These are phyloP conservation scores for Citrus hindsii DNA, from an alignment of 345 rosid species.

Conservation along the genomic window DNA sequence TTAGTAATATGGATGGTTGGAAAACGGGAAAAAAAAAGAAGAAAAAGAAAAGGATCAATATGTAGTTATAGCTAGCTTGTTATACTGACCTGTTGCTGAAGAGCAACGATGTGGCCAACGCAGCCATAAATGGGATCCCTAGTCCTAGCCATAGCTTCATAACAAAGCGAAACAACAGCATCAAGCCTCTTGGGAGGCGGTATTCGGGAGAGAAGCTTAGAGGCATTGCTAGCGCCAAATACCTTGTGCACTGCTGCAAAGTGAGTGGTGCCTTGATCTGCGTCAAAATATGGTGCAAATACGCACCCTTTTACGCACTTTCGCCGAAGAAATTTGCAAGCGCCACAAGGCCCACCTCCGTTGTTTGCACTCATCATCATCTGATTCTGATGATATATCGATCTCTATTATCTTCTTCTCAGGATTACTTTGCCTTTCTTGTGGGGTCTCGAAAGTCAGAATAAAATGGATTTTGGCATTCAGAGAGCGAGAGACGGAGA, in stretches of 20 bases:
- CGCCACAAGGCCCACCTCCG: conserved; percentile 81
- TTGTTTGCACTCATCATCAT: conserved; percentile 29
- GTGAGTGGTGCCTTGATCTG: conserved; percentile 74
- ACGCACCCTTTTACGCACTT: conserved; percentile 80
- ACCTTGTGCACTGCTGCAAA: conserved; percentile 93
- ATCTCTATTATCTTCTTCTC: neutral
- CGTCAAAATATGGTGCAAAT: conserved; percentile 83
- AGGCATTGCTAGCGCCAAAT: conserved; percentile 88
- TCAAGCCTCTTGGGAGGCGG: conserved; percentile 70
- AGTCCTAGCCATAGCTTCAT: conserved; percentile 80
- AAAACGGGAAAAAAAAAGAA: too few species aligned
- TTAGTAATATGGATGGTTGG: too few species aligned
- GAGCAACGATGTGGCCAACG: conserved; percentile 67
- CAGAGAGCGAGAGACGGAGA: conserved; percentile 4
- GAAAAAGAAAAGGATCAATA: neutral
- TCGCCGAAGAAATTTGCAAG: conserved; percentile 82
- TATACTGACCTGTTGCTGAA: conserved; percentile 71
- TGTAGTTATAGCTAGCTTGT: neutral
- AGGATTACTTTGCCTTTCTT: neutral
- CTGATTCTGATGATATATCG: neutral
- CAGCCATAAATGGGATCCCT: conserved; percentile 88
- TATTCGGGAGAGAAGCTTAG: conserved; percentile 63
- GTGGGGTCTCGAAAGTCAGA: conserved; percentile 7
- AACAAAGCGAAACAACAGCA: conserved; percentile 72
- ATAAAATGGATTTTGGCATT: conserved; percentile 8